Evolutionary conservation across 2,329 filamentous ascomycete species (phyloP), one percentile per base, ranked within the genome.

Genomic region (Zymoseptoria tritici): DNA sequence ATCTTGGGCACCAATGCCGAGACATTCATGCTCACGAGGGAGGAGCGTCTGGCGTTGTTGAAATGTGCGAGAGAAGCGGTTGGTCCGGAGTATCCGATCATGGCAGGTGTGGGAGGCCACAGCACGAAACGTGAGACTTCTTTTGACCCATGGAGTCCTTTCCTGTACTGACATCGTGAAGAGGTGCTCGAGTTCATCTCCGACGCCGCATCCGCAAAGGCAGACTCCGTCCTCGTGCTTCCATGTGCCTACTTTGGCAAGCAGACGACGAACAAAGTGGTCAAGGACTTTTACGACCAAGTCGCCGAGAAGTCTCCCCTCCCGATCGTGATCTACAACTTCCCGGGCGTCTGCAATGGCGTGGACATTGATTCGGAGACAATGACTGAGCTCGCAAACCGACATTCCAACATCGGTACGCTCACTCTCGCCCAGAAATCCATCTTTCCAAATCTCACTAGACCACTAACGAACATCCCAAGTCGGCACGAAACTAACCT

Each of bases 401-500:
- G 64, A 2, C 83, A 87, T 69, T 19, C 31, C 46, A 88, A 88
- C 64, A 87, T 90, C 64, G 52, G 52, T 53, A 26, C 22, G 52
- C 21, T 29, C 16, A 53, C 22, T 22, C 21, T 2, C 21, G 21
- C 21, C 21, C 21, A 22, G 21, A 22, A 22, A 22, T 22, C n/a
- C 21, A 22, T 22, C 2, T 22, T 22, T 4, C 21, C 21, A 22
- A 4, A 2, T 22, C 21, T 22, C 50, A 19, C 22, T 9, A 49
- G 11, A 22, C 4, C 19, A n/a, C 24, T n/a, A 52, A 21, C 16
- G 24, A 22, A 52, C 11, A 19, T 52, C 13, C n/a, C 20, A 26
- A 49, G 83, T 88, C 55, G 87, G 85, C 29, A 83, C 85, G 56
- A 90, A 90, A 76, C 76, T 89, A 58, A 90, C 87, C 2, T 90